Evolutionary conservation across 805 yeast genomes (phyloP).

Genomic region (Lachancea thermotolerans): DNA sequence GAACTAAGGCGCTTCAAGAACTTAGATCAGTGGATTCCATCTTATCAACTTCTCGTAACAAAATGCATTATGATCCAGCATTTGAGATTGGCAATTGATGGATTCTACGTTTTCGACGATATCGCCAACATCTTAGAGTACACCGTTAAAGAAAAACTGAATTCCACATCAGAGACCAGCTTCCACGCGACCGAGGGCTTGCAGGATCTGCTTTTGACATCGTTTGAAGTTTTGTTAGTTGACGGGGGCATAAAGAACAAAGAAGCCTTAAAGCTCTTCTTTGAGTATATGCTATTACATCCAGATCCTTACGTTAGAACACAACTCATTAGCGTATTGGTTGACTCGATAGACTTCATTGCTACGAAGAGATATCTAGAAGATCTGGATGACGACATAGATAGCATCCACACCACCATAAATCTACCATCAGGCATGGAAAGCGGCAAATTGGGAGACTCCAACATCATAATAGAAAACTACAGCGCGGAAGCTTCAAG

Average conservation of each 20-base stretch:
- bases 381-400: conserved; percentile 58
- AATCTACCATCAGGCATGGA: conserved; percentile 8
- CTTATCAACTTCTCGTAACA: conserved; percentile 42
- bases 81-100: conserved; percentile 49
- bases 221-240: conserved; percentile 61
- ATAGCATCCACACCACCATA: conserved; percentile 12
- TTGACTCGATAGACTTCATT: conserved; percentile 52
- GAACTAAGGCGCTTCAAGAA: conserved; percentile 72
- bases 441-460: conserved; percentile 17
- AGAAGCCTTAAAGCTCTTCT: conserved; percentile 53
- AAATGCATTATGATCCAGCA: conserved; percentile 56
- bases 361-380: conserved; percentile 59
- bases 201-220: conserved; percentile 52
- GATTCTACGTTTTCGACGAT: conserved; percentile 42
- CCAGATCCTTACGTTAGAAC: conserved; percentile 45
- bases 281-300: conserved; percentile 51
- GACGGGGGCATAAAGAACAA: conserved; percentile 74
- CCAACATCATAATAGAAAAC: conserved; percentile 15
- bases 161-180: conserved; percentile 27
- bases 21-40: conserved; percentile 82
- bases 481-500: conserved; percentile 16
- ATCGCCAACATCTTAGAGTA: conserved; percentile 47
- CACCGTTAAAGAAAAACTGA: conserved; percentile 37
- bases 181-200: conserved; percentile 23
- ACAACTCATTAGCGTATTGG: conserved; percentile 42